Evolutionary conservation across 257 asterid species (phyloP), one percentile per base, ranked within the genome.

Genomic region (Solanum rostratum): DNA sequence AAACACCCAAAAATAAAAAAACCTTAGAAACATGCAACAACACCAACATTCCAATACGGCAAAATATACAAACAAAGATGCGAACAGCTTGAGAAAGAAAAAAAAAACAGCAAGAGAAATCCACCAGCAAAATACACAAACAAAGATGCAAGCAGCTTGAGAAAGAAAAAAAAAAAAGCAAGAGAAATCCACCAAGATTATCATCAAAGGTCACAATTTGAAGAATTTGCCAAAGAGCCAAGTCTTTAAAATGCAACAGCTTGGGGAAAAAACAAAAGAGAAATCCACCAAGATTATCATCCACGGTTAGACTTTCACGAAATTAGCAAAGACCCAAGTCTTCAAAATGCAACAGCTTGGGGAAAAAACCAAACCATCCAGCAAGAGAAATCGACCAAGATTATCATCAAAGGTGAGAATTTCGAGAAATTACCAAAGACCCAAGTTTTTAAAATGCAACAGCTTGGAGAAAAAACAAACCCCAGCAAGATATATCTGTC

Each of bases 381-480:
- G 79, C 45, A 86, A 88, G 84, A 88, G 66, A 84, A 83, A 66
- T 86, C 87, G 90, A 87, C n/a, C 0, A 81, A 60, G 52, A 90
- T 83, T 79, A 74, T 83, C 86, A 29, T 37, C 46, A 80, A 80
- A 30, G 84, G 4, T 6, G 54, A 60, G 19, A 83, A 63, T 63
- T 73, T 88, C 90, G 88, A 78, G 85, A 83, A 37, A 79, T 66
- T 15, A 85, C 84, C 70, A 83, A 90, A 82, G 82, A 83, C 81
- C 80, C 88, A 78, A 84, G 52, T 82, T 80, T 66, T 88, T 78
- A 68, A 87, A 85, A 85, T 83, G 85, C 88, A 84, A 29, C 22
- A 65, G 11, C 73, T 65, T 73, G 68, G 12, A 43, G 71, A 59
- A 46, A 82, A 74, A 87, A 65, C 10, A 41, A 87, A 70, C 65